Evolutionary conservation across 2,329 filamentous ascomycete genomes (phyloP), one percentile per base, ranked within the genome.

Genomic region (Ophiocordyceps unilateralis): DNA sequence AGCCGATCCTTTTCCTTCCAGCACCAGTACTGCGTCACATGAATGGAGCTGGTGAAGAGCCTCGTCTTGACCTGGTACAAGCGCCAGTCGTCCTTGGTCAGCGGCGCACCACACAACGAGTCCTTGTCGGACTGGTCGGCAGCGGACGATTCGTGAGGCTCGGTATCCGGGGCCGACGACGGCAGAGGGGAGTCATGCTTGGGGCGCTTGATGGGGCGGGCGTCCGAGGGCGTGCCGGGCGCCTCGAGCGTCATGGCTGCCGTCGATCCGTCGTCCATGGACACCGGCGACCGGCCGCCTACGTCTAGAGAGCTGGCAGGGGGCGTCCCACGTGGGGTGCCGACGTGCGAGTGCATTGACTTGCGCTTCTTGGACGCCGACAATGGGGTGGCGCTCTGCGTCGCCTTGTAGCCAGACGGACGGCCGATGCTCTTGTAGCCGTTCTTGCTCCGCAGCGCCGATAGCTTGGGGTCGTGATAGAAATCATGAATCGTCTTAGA

Each of bases 341-440:
- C 51, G 2, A 48, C 40, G 22, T 55, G 47, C 7, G 55, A 56
- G 17, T 60, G 55, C 49, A 51, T 51, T 38, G 49, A 55, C 49
- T 60, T 62, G 21, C 60, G 55, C 49, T 60, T 63, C 48, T 55
- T 58, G 8, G 49, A 42, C 32, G 40, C 39, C 17, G 49, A 47
- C 41, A 53, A 52, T 1, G 54, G 51, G 2, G 56, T 54, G 24
- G 39, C 44, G 23, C 48, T 45, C 4, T 51, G 51, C 10, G 44
- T 41, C 19, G 60, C 58, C 46, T 63, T 68, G 47, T 65, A 63
- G 4, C 64, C 65, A 36, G 69, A 71, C 0, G 73, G 73, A 1
- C 73, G 62, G 8, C 73, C 73, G 7, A 76, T 75, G 47, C 70
- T 75, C 41, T 71, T 69, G 46, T 68, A 74, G 0, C 73, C 73